These are phyloP conservation scores for Serendipita indica DNA, from an alignment of 768 basidiomycete species.

Conservation along the genomic window DNA sequence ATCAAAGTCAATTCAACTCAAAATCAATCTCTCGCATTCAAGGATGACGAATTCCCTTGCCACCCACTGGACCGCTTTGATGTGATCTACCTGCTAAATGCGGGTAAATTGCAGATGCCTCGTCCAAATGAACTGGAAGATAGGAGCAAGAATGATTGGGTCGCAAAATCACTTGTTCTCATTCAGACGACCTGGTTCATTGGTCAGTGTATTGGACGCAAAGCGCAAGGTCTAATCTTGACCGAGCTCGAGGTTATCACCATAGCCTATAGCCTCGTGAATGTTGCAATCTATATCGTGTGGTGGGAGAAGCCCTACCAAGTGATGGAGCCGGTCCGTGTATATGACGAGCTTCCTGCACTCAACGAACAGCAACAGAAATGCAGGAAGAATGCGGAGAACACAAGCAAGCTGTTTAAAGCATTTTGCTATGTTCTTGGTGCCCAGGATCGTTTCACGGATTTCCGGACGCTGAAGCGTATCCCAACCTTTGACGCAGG, in stretches of 20 bases:
- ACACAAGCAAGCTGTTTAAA: too few relatives aligned
- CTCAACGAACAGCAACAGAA: too few relatives aligned
- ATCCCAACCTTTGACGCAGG: too few relatives aligned
- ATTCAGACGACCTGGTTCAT: conserved; percentile 23
- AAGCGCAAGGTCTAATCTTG: conserved; percentile 14
- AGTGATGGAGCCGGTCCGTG: not conserved
- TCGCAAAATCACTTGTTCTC: conserved; percentile 9
- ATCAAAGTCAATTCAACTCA: too few relatives aligned
- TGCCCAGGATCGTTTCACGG: too few relatives aligned
- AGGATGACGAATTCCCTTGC: too few relatives aligned
- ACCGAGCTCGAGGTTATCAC: too few relatives aligned
- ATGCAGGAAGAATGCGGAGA: too few relatives aligned
- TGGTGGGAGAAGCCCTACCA: not conserved
- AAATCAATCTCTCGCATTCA: too few relatives aligned
- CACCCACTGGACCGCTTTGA: not conserved
- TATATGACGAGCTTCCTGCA: too few relatives aligned
- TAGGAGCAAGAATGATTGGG: not conserved
- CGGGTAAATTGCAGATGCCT: not conserved
- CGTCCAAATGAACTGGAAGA: not conserved
- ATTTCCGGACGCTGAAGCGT: too few relatives aligned
- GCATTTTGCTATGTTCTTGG: too few relatives aligned
- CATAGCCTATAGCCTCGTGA: not conserved
- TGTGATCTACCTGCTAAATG: not conserved
- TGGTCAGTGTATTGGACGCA: conserved; percentile 20
- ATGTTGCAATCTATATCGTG: not conserved